Evolutionary conservation across 2,329 filamentous ascomycete genomes (phyloP).

Genomic region (Aspergillus jensenii): DNA sequence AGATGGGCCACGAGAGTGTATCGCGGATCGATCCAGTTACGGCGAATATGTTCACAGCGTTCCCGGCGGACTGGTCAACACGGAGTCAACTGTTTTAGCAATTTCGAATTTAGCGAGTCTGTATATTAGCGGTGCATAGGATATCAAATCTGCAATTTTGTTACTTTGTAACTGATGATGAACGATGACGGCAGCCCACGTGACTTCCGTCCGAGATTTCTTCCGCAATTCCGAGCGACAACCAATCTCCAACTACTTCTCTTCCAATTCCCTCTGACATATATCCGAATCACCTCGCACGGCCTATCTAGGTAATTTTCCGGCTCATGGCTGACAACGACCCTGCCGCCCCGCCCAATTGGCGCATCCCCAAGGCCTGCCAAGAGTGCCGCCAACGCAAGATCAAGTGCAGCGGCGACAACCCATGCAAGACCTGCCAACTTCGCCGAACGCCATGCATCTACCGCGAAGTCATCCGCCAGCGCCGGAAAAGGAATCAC

Average conservation of each 20-base stretch:
- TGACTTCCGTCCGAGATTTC: too few species aligned
- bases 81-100: slow-evolving; percentile 2
- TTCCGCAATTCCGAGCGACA: too few species aligned
- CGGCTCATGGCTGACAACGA: slow-evolving; percentile 26
- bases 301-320: background rate
- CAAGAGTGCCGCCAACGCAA: slow-evolving; percentile 44
- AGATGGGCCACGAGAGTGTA: background rate
- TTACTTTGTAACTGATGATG: background rate
- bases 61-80: slow-evolving; percentile 3
- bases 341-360: slow-evolving; percentile 20
- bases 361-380: slow-evolving; percentile 41
- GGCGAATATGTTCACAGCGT: slow-evolving; percentile 6
- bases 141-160: too few species aligned
- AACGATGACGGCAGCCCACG: background rate
- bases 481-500: slow-evolving; percentile 32
- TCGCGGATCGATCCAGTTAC: background rate
- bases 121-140: background rate
- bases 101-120: background rate
- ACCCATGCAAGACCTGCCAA: slow-evolving; percentile 43
- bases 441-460: slow-evolving; percentile 32
- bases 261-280: background rate
- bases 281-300: background rate
- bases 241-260: background rate
- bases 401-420: slow-evolving; percentile 41
- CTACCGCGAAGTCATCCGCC: slow-evolving; percentile 39